phyloP scores from a whole-genome alignment of 495 filamentous ascomycete species.

The Tuber microsphaerosporum region DNA sequence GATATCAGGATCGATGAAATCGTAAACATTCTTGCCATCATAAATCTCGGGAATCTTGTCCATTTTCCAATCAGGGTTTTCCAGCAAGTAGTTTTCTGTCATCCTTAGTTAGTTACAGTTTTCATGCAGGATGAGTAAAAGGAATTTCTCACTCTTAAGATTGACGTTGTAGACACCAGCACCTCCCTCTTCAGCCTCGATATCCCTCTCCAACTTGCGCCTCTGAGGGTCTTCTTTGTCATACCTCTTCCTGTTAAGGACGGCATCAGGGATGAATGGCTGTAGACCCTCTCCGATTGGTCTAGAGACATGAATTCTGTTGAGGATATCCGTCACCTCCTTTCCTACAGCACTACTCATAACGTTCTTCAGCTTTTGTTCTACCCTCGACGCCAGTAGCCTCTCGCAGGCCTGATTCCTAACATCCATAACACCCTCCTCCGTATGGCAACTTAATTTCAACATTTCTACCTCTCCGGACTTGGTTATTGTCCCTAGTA shows the following conservation, averaged over 20 bases:
- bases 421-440: constrained; percentile 85
- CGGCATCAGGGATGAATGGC: constrained; percentile 80
- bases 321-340: constrained; percentile 70
- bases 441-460: constrained; percentile 86
- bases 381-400: constrained; percentile 81
- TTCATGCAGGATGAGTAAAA: neutral
- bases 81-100: constrained; percentile 65
- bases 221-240: constrained; percentile 80
- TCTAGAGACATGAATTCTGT: constrained; percentile 90
- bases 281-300: constrained; percentile 76
- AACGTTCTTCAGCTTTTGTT: constrained; percentile 89
- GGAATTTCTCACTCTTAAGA: constrained; percentile 50
- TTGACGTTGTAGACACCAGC: constrained; percentile 93
- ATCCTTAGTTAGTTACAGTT: neutral
- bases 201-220: constrained; percentile 68
- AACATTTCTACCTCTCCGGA: constrained; percentile 83
- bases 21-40: constrained; percentile 92
- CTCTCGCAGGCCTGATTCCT: constrained; percentile 93
- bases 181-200: constrained; percentile 88
- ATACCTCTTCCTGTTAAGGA: constrained; percentile 74
- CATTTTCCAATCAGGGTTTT: constrained; percentile 82
- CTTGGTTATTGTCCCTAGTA: constrained; percentile 72
- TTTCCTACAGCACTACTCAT: constrained; percentile 61
- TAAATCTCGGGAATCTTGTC: constrained; percentile 90
- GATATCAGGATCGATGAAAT: constrained; percentile 95